These are phyloP conservation scores for Nigrospora oryzae DNA, from an alignment of 2,329 filamentous ascomycete genomes.

Conservation along the genomic window DNA sequence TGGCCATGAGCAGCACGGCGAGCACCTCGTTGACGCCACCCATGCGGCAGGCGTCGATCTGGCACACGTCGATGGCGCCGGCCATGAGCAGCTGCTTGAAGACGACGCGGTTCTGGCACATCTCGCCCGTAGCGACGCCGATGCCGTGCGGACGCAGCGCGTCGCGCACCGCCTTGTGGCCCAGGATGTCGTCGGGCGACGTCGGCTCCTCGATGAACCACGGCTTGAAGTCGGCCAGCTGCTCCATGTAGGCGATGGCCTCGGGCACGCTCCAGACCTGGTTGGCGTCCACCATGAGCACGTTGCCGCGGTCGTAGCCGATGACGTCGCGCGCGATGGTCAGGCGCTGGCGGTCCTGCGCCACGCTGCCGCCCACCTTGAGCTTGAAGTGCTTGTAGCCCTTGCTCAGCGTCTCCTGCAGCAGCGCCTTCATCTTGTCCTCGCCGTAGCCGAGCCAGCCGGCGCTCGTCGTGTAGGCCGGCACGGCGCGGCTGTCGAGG, in stretches of 20 bases:
- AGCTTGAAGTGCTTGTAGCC: slow-evolving; percentile 87
- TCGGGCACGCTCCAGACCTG: slow-evolving; percentile 89
- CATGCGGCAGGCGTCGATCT: slow-evolving; percentile 83
- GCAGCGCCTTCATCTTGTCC: slow-evolving; percentile 71
- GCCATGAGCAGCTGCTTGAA: slow-evolving; percentile 85
- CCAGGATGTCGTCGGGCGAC: slow-evolving; percentile 80
- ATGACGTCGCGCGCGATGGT: slow-evolving; percentile 70
- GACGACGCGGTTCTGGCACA: slow-evolving; percentile 90
- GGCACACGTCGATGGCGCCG: slow-evolving; percentile 78
- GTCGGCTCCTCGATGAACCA: slow-evolving; percentile 97
- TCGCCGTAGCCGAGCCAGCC: slow-evolving; percentile 89
- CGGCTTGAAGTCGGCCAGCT: slow-evolving; percentile 74
- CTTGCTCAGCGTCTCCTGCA: slow-evolving; percentile 64
- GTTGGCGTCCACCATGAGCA: slow-evolving; percentile 90
- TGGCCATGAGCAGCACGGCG: slow-evolving; percentile 80
- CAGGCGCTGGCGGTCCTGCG: slow-evolving; percentile 63
- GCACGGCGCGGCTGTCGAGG: slow-evolving; percentile 65
- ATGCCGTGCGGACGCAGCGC: slow-evolving; percentile 68
- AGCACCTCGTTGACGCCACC: slow-evolving; percentile 89
- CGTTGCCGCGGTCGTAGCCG: slow-evolving; percentile 73
- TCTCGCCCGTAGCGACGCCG: slow-evolving; percentile 84
- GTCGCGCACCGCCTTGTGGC: slow-evolving; percentile 77
- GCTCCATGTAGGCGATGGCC: slow-evolving; percentile 78
- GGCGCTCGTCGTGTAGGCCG: slow-evolving; percentile 83
- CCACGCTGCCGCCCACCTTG: slow-evolving; percentile 72